Base-by-base conservation (phyloP, 768 basidiomycete species). In the Plicaturopsis crispa region DNA sequence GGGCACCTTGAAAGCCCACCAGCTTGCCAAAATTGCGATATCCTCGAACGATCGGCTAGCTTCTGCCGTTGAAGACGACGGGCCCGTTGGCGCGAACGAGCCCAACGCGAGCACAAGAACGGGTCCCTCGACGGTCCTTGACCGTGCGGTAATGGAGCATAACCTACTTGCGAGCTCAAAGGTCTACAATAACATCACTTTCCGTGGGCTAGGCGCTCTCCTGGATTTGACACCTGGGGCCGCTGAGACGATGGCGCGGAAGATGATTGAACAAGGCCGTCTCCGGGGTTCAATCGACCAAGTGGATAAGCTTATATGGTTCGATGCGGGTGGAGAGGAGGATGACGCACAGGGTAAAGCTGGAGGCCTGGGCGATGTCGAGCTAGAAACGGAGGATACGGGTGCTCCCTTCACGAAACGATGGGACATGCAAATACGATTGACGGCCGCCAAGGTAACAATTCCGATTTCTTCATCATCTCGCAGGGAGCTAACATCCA, bases 131-230 rank as follows among this genome's bases (percentile, higher is more conserved):
- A 98, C 93, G 7, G 93, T 99, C 14, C 73, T 99, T 31, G 96
- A 98, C 57, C 78, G 93, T 33, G 96, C 96, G 5, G 92, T 99
- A 33, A 89, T 98, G 84, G 96, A 99, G 57, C 96, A 99, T 63
- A 99, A 99, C 59, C 71, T 99, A 7, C 76, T 97, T 44, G 91
- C 93, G 4, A 92, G 91, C 58, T 94, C 92, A 3, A 89, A 92
- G 52, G 91, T 98, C 36, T 99, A 98, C 58, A 91, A 89, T 57
- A 98, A 97, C 51, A 96, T 99, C 64, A 88, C 90, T 19, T 98
- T 98, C 62, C 67, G 75, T 19, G 96, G 94, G n/a, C 63, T 98
- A 7, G 96, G 96, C 16, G 78, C 85, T 1, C 66, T 98, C 12
- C 70, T 99, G 33, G 88, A 91, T 54, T 65, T 98, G 46, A 84